Evolutionary conservation across 2,329 filamentous ascomycete genomes (phyloP).

Genomic region (Pseudogymnoascus sp.): DNA sequence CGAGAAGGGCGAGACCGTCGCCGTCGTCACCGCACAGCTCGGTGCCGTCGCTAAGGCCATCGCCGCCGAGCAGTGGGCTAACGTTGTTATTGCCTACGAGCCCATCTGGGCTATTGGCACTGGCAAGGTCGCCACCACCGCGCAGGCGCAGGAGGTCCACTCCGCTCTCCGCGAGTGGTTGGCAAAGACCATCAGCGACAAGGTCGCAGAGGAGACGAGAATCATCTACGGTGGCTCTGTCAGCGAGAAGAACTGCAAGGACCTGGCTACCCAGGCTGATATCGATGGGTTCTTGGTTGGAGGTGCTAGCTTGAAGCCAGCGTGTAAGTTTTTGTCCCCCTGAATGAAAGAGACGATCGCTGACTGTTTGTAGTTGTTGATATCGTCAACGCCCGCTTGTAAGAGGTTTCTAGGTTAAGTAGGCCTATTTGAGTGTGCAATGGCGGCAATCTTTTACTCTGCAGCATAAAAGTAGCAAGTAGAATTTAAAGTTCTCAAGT

Average conservation of each 20-base stretch:
- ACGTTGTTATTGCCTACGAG: constrained; percentile 96
- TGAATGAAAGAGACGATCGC: constrained; percentile 7
- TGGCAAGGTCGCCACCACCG: constrained; percentile 80
- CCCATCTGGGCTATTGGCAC: constrained; percentile 96
- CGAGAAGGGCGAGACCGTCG: constrained; percentile 75
- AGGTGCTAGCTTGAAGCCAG: constrained; percentile 93
- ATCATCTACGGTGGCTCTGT: constrained; percentile 97
- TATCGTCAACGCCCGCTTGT: constrained; percentile 54
- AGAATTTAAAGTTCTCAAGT: constrained; percentile 10
- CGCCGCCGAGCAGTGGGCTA: constrained; percentile 73
- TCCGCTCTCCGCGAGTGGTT: constrained; percentile 88
- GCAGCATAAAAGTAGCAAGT: constrained; percentile 4
- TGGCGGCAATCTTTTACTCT: constrained; percentile 1
- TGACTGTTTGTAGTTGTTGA: constrained; percentile 44
- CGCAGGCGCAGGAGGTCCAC: constrained; percentile 92
- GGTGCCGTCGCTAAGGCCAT: constrained; percentile 64
- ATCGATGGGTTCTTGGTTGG: constrained; percentile 98
- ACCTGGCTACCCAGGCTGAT: constrained; percentile 83
- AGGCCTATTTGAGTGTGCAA: background rate
- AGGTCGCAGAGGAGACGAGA: constrained; percentile 75
- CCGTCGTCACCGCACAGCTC: constrained; percentile 78
- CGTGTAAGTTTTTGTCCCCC: constrained; percentile 52
- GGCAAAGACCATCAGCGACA: constrained; percentile 63
- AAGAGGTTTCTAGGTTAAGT: constrained; percentile 10
- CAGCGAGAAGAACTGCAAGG: constrained; percentile 95